Evolutionary conservation across 805 yeast species (phyloP).

Genomic region (Pichia ethanolica): DNA sequence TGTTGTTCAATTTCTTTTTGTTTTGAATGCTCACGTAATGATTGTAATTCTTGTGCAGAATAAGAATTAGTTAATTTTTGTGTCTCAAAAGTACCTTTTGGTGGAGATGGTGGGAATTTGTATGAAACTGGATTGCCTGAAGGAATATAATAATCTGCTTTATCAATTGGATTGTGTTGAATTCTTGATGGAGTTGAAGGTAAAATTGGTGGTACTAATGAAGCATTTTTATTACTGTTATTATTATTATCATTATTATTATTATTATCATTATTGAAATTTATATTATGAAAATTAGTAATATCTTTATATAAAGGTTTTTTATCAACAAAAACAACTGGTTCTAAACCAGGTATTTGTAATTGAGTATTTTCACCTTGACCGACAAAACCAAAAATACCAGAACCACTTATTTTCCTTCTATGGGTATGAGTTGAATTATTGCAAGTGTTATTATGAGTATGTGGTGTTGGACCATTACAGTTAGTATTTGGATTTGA

Average conservation of each 20-base stretch:
- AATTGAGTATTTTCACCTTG: conserved; percentile 48
- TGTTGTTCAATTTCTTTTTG: background rate
- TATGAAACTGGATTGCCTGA: conserved; percentile 38
- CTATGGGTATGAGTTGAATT: conserved; percentile 33
- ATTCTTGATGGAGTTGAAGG: background rate
- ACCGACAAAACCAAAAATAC: conserved; percentile 65
- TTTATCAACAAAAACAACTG: conserved; percentile 19
- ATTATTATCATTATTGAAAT: conserved; percentile 7
- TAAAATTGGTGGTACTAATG: background rate
- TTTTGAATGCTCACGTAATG: background rate
- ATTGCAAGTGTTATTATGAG: no score
- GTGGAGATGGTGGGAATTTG: conserved; percentile 45
- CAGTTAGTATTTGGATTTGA: background rate
- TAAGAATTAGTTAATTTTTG: no score
- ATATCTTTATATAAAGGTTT: conserved; percentile 28
- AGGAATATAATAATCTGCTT: conserved; percentile 41
- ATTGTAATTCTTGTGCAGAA: background rate
- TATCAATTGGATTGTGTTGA: background rate
- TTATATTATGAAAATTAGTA: conserved; percentile 30
- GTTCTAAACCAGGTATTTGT: conserved; percentile 45
- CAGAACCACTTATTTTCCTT: conserved; percentile 69
- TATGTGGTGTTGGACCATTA: conserved; percentile 1
- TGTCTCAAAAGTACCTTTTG: conserved; percentile 14
- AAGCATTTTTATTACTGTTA: no score
- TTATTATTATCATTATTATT: no score